Base-by-base conservation (phyloP, 805 yeast genomes). In the Candida mattraensis region DNA sequence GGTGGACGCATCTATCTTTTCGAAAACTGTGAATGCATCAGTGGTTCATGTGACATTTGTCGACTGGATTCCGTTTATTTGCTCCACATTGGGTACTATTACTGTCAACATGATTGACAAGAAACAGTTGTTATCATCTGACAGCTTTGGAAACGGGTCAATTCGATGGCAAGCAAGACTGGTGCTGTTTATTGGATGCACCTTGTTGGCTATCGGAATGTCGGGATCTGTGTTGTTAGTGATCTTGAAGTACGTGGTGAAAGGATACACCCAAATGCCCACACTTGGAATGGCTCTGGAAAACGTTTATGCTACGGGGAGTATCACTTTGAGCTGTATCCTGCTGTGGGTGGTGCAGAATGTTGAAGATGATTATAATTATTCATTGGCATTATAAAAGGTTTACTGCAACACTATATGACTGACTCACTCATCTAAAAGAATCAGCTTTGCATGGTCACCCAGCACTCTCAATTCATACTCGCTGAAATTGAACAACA, bases 141-240 rank as follows among this genome's bases (percentile, higher is more conserved):
- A 51, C n/a, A 51, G 55, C 5, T 45, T 40, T 56, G 63, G 63
- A 8, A 43, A 61, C 30, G 58, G 63, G 28, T 56, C 75, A 10
- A 81, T 85, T 35, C 87, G 89, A 24, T 89, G 97, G 95, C 95
- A 89, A 45, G 97, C 97, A 11, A 74, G 96, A 51, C 80, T 89
- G 23, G 81, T 94, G 11, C 69, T 93, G 36, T 93, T 93, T 58
- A 67, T 87, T 50, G 99, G 99, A 7, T 93, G 93, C 60, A 84
- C 96, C 4, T 69, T 91, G 30, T 70, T 93, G 37, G 96, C 98
- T 1, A 31, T 36, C 24, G 39, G 39, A 8, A 36, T 36, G 39
- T 30, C 39, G 17, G 39, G 39, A 5, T 31, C 34, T 20, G 35
- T 40, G 15, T 20, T 40, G 16, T 21, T 40, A 15, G 44, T 93